Evolutionary conservation across 495 filamentous ascomycete genomes (phyloP), one percentile per base, ranked within the genome.

Genomic region (Rostrohypoxylon terebratum): DNA sequence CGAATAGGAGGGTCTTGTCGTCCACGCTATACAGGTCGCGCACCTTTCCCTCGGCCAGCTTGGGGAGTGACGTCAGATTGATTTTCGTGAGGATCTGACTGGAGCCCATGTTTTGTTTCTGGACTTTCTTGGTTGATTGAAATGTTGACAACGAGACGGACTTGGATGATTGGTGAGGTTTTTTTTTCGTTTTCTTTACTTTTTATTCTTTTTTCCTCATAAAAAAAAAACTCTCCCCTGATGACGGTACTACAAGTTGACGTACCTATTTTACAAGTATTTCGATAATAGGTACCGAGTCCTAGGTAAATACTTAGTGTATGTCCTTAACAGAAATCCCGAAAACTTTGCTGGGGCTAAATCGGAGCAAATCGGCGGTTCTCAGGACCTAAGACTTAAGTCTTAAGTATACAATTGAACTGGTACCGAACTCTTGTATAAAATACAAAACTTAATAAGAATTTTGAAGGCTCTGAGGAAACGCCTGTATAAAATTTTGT

Each of bases 11-110:
- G 1, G 91, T 92, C 60, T 89, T 82, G 21, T 90, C 83, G 78
- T 94, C 89, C 60, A 96, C 80, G 62, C 88, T 85, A 76, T 93
- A 98, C 20, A 98, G 81, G 74, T 94, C 92, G 69, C 94, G 88
- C 44, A 97, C 93, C 82, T 97, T 97, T 65, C 93, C 82, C 70
- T 77, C 54, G 1, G 68, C 61, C 45, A 71, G n/a, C 60, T 60
- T 59, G 33, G 61, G 68, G 11, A 71, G 61, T 25, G 68, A 71
- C 34, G 54, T 60, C 36, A 71, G 45, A 6, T 13, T 55, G 21
- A 71, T 18, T 36, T 59, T 23, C 7, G 68, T 65, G 33, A 70
- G 51, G 53, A 59, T 54, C 25, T 63, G 40, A 36, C 40, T 34
- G 10, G 63, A 57, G 34, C 31, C 25, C 68, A 71, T 71, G n/a